Base-by-base conservation (phyloP, 2,329 filamentous ascomycete genomes). In the Tolypocladium capitatum region DNA sequence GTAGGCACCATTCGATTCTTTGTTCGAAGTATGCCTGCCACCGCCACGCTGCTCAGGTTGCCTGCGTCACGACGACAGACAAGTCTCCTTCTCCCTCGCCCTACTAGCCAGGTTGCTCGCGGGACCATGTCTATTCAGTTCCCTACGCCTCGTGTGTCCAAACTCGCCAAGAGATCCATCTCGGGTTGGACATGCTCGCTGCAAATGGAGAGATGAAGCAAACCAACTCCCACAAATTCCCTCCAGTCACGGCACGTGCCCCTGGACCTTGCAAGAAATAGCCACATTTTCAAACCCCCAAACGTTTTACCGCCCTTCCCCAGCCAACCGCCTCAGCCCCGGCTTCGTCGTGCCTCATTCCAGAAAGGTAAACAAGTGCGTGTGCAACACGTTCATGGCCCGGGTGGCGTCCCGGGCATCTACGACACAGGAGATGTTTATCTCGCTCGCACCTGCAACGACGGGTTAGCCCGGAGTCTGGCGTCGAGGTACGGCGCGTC, bases 351-450 rank as follows among this genome's bases (percentile, higher is more conserved):
- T 18, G 18, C n/a, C 30, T 44, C 42, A 34, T 35, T 96, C 90
- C 60, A 96, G 74, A 68, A 96, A 97, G 2, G 90, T 96, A 63
- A 98, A 97, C 49, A 98, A 78, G 69, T 90, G 91, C 20, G 92
- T 97, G 64, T 98, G 92, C 54, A 98, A 75, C 59, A 97, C 88
- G 63, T 94, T 97, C 74, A 98, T 84, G 31, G 92, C 92, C 56
- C 92, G 81, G 56, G 90, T 88, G 21, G 92, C 90, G 62, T 97
- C 89, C 55, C 83, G 75, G 55, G 88, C 87, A 59, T 94, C 88
- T 63, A 98, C 94, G 42, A 98, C 92, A 62, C 92, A 98, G 11
- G 89, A 95, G 51, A 98, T 98, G 66, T 97, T 98, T 68, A 98
- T 98, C 72, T 98, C 92, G 63, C 90, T 96, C 27, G 92, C 92